Conservation (phyloP, 202 grass and related monocot species). For the Panicum hallii region DNA sequence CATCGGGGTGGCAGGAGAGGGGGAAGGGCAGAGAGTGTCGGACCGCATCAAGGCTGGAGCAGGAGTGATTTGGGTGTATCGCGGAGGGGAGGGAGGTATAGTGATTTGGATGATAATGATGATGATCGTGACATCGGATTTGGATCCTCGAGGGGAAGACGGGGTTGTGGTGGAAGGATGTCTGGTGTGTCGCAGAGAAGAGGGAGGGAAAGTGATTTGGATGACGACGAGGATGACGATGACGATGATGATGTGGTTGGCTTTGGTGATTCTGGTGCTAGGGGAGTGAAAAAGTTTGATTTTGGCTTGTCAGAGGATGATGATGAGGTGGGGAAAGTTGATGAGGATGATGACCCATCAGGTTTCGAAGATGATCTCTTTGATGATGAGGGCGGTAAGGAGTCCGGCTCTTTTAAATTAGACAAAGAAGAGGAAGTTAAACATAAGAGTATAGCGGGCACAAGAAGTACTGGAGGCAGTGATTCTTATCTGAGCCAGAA, state of each 20-base stretch:
- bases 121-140: slow-evolving; percentile 1
- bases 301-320: slow-evolving; percentile 57
- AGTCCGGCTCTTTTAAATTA: slow-evolving; percentile 38
- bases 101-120: slow-evolving; percentile 42
- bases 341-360: slow-evolving; percentile 66
- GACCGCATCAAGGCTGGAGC: slow-evolving; percentile 41
- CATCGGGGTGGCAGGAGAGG: slow-evolving; percentile 33
- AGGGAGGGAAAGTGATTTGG: slow-evolving; percentile 34
- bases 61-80: slow-evolving; percentile 29
- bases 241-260: slow-evolving; percentile 16
- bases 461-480: slow-evolving; percentile 30
- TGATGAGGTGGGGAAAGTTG: slow-evolving; percentile 46
- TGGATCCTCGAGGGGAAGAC: slow-evolving; percentile 39
- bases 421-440: slow-evolving; percentile 49
- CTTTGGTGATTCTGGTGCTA: slow-evolving; percentile 20
- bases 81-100: slow-evolving; percentile 47
- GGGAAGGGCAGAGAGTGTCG: slow-evolving; percentile 14
- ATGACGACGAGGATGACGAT: not conserved
- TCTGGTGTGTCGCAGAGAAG: slow-evolving; percentile 39
- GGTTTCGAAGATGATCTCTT: slow-evolving; percentile 60
- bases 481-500: slow-evolving; percentile 92
- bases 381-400: slow-evolving; percentile 39
- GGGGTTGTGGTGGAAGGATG: slow-evolving; percentile 34
- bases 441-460: slow-evolving; percentile 22
- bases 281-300: slow-evolving; percentile 38